These are phyloP conservation scores for Podospora sp. DNA, from an alignment of 495 filamentous ascomycete genomes.

Conservation along the genomic window DNA sequence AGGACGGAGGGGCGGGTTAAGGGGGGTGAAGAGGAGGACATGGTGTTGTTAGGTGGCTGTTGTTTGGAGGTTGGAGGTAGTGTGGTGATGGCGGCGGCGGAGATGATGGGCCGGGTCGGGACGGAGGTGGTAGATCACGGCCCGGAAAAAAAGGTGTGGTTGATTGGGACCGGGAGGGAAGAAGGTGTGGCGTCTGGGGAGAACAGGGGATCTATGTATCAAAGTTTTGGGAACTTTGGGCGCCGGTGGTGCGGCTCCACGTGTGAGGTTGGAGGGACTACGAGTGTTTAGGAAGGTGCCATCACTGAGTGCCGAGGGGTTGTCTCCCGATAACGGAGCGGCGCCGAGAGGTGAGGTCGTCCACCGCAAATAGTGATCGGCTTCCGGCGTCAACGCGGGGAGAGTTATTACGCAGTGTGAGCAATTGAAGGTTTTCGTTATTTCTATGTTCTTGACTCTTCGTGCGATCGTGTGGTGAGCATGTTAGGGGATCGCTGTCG, in stretches of 20 bases:
- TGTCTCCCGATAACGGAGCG: constrained; percentile 8
- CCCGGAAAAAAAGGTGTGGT: background rate
- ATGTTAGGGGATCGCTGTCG: background rate
- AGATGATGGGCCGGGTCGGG: background rate
- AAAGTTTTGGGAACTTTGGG: background rate
- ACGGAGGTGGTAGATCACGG: background rate
- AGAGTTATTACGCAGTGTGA: background rate
- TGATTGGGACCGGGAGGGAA: background rate
- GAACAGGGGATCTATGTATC: background rate
- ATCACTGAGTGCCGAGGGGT: background rate
- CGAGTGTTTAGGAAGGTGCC: background rate
- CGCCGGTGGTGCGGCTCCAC: constrained; percentile 1
- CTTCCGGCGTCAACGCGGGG: background rate
- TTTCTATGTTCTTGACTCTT: no score
- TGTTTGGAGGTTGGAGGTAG: background rate
- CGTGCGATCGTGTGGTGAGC: no score
- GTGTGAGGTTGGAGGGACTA: background rate
- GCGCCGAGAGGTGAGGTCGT: constrained; percentile 6
- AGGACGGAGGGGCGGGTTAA: constrained; percentile 71
- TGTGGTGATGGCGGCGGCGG: background rate
- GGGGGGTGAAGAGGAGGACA: constrained; percentile 53
- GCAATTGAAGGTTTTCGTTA: background rate
- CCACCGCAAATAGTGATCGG: no score
- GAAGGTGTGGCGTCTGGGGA: constrained; percentile 5
- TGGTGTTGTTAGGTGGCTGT: constrained; percentile 44